These are phyloP conservation scores for Candida glucosophila DNA, from an alignment of 1,139 yeast genomes.

Conservation along the genomic window DNA sequence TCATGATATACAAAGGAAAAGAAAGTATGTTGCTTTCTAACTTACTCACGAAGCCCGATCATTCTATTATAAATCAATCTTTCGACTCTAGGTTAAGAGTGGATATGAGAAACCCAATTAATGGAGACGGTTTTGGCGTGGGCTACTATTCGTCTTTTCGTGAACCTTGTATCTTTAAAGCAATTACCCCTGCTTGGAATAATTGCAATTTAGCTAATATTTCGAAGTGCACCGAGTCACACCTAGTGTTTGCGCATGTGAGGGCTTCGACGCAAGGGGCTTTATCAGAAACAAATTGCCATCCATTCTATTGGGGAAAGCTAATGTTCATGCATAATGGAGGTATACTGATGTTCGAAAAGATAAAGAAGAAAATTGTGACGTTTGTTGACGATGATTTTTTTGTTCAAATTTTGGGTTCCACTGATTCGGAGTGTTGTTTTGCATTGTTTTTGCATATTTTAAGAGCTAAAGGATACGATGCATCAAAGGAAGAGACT, in stretches of 20 bases:
- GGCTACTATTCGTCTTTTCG: constrained; percentile 77
- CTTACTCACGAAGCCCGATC: constrained; percentile 88
- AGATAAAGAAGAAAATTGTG: constrained; percentile 65
- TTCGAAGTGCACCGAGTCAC: constrained; percentile 79
- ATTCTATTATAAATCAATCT: constrained; percentile 92
- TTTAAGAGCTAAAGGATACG: constrained; percentile 63
- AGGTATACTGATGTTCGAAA: constrained; percentile 65
- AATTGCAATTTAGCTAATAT: constrained; percentile 79
- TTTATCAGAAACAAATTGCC: constrained; percentile 89
- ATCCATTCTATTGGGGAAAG: constrained; percentile 81
- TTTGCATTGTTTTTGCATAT: constrained; percentile 84
- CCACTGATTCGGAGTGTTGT: constrained; percentile 93
- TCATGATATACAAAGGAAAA: constrained; percentile 42
- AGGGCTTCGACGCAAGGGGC: constrained; percentile 95
- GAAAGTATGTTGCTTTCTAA: constrained; percentile 84
- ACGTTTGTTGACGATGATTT: constrained; percentile 71
- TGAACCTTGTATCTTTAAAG: constrained; percentile 56
- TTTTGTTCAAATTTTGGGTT: constrained; percentile 77
- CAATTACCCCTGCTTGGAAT: constrained; percentile 98
- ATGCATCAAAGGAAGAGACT: constrained; percentile 39
- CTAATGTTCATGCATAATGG: constrained; percentile 98
- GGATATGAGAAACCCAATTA: constrained; percentile 84
- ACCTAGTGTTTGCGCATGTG: constrained; percentile 87
- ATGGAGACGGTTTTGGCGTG: constrained; percentile 97
- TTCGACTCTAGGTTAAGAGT: constrained; percentile 83